These are phyloP conservation scores for Neonectria ditissima DNA, from an alignment of 2,329 filamentous ascomycete genomes.

Conservation along the genomic window DNA sequence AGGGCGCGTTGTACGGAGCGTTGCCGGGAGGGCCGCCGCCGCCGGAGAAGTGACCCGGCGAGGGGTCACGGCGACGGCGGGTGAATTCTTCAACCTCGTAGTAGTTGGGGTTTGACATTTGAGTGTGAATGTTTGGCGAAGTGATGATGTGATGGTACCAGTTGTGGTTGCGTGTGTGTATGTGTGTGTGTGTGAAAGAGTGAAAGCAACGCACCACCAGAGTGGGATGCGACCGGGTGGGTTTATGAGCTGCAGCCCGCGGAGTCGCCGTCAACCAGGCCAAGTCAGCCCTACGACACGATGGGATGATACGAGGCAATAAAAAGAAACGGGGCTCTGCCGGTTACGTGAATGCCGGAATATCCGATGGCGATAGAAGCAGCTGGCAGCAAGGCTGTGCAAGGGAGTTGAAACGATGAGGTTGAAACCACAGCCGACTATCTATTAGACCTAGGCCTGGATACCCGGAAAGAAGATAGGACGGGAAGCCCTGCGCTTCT, in stretches of 20 bases:
- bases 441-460: too few relatives aligned
- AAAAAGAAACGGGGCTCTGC: constrained; percentile 22
- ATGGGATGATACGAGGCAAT: constrained; percentile 7
- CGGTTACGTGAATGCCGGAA: constrained; percentile 12
- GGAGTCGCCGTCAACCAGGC: constrained; percentile 25
- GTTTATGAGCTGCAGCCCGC: constrained; percentile 5
- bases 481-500: too few relatives aligned
- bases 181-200: not conserved
- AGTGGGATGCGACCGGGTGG: constrained; percentile 5
- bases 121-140: not conserved
- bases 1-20: constrained; percentile 9
- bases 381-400: constrained; percentile 19
- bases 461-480: too few relatives aligned
- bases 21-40: constrained; percentile 37
- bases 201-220: not conserved
- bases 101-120: constrained; percentile 42
- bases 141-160: not conserved
- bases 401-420: not conserved
- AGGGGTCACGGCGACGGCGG: constrained; percentile 45
- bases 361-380: constrained; percentile 11
- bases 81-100: constrained; percentile 47
- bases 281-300: constrained; percentile 25
- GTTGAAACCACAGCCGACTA: not conserved
- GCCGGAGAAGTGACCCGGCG: constrained; percentile 50
- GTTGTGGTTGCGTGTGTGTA: not conserved